Evolutionary conservation across 2,329 filamentous ascomycete species (phyloP).

Genomic region (Ophiostoma piceae): DNA sequence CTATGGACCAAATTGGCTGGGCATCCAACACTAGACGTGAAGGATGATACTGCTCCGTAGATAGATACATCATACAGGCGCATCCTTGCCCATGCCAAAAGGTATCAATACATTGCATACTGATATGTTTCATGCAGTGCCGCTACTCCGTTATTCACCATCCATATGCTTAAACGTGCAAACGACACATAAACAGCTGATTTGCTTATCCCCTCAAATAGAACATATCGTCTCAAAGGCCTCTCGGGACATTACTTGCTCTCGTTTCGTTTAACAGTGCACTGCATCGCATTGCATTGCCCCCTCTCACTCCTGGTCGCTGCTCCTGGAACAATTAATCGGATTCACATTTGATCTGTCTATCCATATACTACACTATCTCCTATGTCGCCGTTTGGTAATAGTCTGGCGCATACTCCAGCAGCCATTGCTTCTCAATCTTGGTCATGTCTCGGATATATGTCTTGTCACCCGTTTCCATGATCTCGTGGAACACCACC

Average conservation of each 20-base stretch:
- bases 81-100: neutral
- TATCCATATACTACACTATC: neutral
- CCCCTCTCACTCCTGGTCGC: neutral
- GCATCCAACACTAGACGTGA: neutral
- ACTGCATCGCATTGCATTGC: neutral
- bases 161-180: neutral
- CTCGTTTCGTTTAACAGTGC: neutral
- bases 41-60: neutral
- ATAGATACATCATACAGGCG: neutral
- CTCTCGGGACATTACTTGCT: neutral
- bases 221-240: neutral
- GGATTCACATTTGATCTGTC: neutral
- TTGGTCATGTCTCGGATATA: slow-evolving; percentile 91
- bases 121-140: neutral
- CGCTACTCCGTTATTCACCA: neutral
- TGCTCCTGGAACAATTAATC: neutral
- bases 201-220: neutral
- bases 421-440: slow-evolving; percentile 86
- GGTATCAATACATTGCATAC: neutral
- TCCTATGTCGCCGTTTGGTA: slow-evolving; percentile 47
- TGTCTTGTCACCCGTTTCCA: slow-evolving; percentile 82
- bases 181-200: neutral
- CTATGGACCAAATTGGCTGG: neutral
- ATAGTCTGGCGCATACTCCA: slow-evolving; percentile 82
- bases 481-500: slow-evolving; percentile 91